Percentiles rank a stretch among this genome's conserved stretches.
Evolutionary conservation across 116 monocot species (phyloP).

Genomic region (Posidonia oceanica): DNA sequence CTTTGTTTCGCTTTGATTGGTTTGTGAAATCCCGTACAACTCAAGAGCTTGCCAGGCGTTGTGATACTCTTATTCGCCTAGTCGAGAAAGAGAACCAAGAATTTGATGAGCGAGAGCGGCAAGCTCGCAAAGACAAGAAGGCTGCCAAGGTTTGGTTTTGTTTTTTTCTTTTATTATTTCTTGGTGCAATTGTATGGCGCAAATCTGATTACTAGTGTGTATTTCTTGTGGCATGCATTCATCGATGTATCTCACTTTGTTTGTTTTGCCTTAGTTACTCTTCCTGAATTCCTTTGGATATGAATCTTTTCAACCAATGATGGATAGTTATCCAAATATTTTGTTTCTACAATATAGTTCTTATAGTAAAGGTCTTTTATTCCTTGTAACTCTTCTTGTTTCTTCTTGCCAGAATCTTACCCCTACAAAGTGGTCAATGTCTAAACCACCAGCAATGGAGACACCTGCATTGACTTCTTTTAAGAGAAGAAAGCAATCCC

Average conservation of each 20-base stretch:
- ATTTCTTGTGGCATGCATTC: no score
- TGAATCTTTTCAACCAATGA: no score
- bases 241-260: no score
- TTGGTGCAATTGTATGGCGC: neutral
- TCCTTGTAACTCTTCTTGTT: neutral
- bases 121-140: slow-evolving; percentile 86
- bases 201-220: neutral
- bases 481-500: slow-evolving; percentile 59
- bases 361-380: neutral
- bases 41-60: slow-evolving; percentile 89
- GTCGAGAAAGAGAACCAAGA: slow-evolving; percentile 99
- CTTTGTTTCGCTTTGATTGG: slow-evolving; percentile 99
- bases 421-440: slow-evolving; percentile 51
- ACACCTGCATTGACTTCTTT: slow-evolving; percentile 48
- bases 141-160: slow-evolving; percentile 45
- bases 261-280: no score
- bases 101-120: slow-evolving; percentile 85
- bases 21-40: slow-evolving; percentile 98
- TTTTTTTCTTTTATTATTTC: neutral
- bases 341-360: no score
- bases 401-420: slow-evolving; percentile 36
- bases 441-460: slow-evolving; percentile 49
- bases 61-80: slow-evolving; percentile 94
- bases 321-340: no score
- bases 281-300: no score